These are phyloP conservation scores for Saturnispora quitensis DNA, from an alignment of 805 yeast species.

Conservation along the genomic window DNA sequence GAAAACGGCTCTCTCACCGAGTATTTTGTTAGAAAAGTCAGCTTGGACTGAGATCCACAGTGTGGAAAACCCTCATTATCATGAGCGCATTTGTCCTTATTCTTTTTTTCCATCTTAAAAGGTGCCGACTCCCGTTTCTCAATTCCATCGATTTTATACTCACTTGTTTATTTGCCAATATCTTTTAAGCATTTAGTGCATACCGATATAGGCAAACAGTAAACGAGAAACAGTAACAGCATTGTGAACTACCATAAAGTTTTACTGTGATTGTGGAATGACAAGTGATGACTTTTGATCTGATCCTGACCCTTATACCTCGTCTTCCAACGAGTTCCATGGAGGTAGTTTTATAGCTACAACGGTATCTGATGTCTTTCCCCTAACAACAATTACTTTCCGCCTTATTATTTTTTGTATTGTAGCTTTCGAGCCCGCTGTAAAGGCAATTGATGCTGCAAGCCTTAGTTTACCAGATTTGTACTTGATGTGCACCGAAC, in stretches of 20 bases:
- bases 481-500: background rate
- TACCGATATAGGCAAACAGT: background rate
- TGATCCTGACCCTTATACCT: constrained; percentile 16
- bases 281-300: constrained; percentile 13
- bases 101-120: background rate
- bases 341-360: constrained; percentile 25
- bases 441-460: too few relatives aligned
- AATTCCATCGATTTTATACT: background rate
- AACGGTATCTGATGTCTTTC: constrained; percentile 29
- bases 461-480: background rate
- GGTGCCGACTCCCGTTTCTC: background rate
- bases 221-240: background rate
- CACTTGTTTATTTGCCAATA: background rate
- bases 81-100: background rate
- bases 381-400: background rate
- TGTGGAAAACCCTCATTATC: background rate
- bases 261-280: background rate
- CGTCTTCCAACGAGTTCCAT: constrained; percentile 18
- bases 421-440: background rate
- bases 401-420: background rate
- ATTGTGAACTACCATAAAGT: background rate
- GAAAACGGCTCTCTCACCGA: constrained; percentile 36
- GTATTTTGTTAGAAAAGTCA: constrained; percentile 50
- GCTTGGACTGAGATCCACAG: constrained; percentile 1
- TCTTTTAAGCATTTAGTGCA: background rate